Conservation (phyloP, 163 green algal genomes). For the Coccomyxa subellipsoidea region DNA sequence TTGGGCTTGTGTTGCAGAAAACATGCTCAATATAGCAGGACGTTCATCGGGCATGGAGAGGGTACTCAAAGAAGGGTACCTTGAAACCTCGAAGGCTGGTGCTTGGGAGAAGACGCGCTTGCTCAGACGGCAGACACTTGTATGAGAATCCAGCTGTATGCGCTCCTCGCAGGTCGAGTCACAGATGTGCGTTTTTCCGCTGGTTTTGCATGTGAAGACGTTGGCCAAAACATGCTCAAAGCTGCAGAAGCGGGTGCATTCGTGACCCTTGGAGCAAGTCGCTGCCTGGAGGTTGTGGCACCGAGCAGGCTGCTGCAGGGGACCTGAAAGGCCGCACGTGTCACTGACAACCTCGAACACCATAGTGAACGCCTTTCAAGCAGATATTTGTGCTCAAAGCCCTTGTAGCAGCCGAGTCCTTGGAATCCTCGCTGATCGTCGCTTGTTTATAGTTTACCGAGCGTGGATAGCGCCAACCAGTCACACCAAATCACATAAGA, state of each 20-base stretch:
- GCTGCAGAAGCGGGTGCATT: slow-evolving; percentile 30
- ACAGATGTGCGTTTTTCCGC: slow-evolving; percentile 35
- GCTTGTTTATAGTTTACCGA: no score
- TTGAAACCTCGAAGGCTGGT: neutral
- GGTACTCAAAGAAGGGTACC: no score
- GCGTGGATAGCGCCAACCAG: neutral
- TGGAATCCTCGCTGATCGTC: neutral
- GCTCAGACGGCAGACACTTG: slow-evolving; percentile 32
- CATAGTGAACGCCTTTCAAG: neutral
- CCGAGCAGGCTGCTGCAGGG: slow-evolving; percentile 2
- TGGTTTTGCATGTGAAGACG: slow-evolving; percentile 27
- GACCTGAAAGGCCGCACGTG: neutral
- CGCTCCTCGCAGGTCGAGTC: slow-evolving; percentile 37
- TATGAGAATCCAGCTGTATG: slow-evolving; percentile 34
- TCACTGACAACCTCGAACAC: neutral
- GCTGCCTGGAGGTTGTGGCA: neutral
- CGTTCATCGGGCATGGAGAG: no score
- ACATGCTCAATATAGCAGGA: no score
- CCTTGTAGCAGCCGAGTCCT: neutral
- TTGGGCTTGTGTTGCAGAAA: no score
- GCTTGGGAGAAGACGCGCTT: neutral
- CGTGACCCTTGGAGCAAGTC: slow-evolving; percentile 12
- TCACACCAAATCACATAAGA: neutral
- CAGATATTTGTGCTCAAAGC: no score
- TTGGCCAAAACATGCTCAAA: slow-evolving; percentile 35